Evolutionary conservation across 2,329 filamentous ascomycete species (phyloP), one percentile per base, ranked within the genome.

Genomic region (Chaetomiaceae sp.): DNA sequence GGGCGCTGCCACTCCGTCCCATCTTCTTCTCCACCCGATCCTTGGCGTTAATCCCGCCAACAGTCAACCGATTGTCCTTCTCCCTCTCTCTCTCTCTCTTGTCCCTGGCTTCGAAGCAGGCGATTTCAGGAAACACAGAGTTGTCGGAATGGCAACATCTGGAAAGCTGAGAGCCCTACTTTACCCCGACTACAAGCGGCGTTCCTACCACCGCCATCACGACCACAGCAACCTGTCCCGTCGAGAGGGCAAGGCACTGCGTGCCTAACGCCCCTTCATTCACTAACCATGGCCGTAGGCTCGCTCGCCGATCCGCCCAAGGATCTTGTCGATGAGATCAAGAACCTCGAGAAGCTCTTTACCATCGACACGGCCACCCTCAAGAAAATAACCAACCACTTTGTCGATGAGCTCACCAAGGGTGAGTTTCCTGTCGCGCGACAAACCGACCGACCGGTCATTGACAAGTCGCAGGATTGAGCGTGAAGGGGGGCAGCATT

Each of bases 251-350:
- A 62, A 64, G 58, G 48, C 48, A 41, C 51, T 44, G 43, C 18
- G 55, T 30, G 47, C 48, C 42, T 45, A 27, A 11, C 25, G 36
- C 14, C 46, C 41, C 21, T 52, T 25, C 53, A 16, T 18, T 32
- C 42, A 49, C 63, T 64, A 48, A 65, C 60, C 42, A 60, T 58
- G 55, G 43, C 47, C 11, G 27, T 53, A 95, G 90, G 90, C 68
- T 95, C 91, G 59, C 89, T 94, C 82, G 84, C 86, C 70, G 90
- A 96, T 75, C 81, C 96, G 71, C 91, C 92, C 59, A 87, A 90
- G 74, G 85, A 90, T 71, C 81, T 96, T 60, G 75, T 89, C 48
- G 68, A 73, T 33, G 87, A 96, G 73, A 91, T 97, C 67, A 84
- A 88, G 69, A 78, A 81, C 57, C 80, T 97, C 21, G 94, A 97